Evolutionary conservation across 495 filamentous ascomycete species (phyloP), one percentile per base, ranked within the genome.

Genomic region (Zalerion maritima): DNA sequence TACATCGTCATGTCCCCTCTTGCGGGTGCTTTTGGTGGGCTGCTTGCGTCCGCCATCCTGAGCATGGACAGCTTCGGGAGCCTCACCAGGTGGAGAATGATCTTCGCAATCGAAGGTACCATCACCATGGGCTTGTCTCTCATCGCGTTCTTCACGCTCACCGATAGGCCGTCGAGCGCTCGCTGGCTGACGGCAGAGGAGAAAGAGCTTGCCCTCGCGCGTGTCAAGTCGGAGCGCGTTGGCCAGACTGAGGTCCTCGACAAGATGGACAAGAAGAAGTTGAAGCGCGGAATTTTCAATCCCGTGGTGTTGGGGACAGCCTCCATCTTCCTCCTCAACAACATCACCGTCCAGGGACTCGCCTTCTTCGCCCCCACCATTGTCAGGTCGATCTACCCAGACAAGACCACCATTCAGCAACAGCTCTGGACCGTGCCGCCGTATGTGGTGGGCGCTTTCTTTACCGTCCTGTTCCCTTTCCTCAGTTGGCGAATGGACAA

Each of bases 301-400:
- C 61, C 67, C 5, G 75, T 73, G 43, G 67, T 73, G n/a, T 57
- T 73, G 43, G 40, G 74, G 0, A 83, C 78, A 29, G 63, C 70
- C 3, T 43, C 80, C 16, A 55, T 69, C 1, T 83, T 80, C 48
- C 61, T 81, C 26, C 72, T 80, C 9, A 68, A 79, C 58, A 77
- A 75, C 47, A 73, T 77, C 29, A 79, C 78, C 0, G 65, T 89
- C 8, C 84, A 89, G 45, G 78, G 75, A 0, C 60, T 86, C 22
- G 69, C 66, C 5, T 78, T 81, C 59, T 83, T 81, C 47, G 57
- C 67, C 0, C 77, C 78, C 1, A 81, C 76, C 8, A 78, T 83
- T 47, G 72, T 81, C 12, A 41, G 51, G 18, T 75, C 65, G 16
- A 81, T 83, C 29, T 76, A 76, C 25, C 80, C 71, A 18, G 26